Conservation (phyloP, 1,284 basidiomycete genomes). For the Prillingera fragicola region DNA sequence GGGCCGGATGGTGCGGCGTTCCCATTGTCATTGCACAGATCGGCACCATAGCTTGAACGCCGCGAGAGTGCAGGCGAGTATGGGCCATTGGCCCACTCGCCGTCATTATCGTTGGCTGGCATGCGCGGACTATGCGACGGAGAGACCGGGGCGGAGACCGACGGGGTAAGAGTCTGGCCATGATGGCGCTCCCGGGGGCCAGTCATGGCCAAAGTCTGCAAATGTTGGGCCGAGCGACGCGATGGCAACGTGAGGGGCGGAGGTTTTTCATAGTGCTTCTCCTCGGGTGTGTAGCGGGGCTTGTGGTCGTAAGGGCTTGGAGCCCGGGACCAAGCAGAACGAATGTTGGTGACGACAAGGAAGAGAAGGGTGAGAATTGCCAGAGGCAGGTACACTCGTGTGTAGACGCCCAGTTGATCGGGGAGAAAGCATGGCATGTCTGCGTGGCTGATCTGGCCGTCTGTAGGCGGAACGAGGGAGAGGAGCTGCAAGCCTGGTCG, state of each 20-base stretch:
- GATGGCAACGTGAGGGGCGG: constrained; percentile 33
- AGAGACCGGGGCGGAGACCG: constrained; percentile 12
- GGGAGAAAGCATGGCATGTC: constrained; percentile 64
- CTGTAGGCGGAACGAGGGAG: constrained; percentile 56
- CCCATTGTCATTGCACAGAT: constrained; percentile 6
- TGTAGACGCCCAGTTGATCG: constrained; percentile 60
- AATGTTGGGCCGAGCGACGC: constrained; percentile 35
- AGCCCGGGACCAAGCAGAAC: constrained; percentile 25
- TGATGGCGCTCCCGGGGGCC: constrained; percentile 7
- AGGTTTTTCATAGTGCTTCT: constrained; percentile 20
- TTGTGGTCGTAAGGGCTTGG: neutral
- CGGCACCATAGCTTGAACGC: constrained; percentile 26
- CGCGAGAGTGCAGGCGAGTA: constrained; percentile 32
- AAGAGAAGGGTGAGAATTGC: constrained; percentile 49
- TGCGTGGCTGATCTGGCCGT: constrained; percentile 45
- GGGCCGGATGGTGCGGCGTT: neutral
- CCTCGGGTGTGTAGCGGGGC: neutral
- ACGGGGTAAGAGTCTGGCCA: constrained; percentile 3
- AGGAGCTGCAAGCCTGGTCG: constrained; percentile 80
- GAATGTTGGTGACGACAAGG: constrained; percentile 43
- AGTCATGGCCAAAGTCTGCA: constrained; percentile 11
- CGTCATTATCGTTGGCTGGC: constrained; percentile 1
- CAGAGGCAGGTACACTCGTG: constrained; percentile 56
- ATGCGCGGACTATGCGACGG: constrained; percentile 11
- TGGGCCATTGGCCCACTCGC: neutral